A percentile compares a stretch with the other conserved stretches of the same genome.
Conservation (phyloP, 805 yeast genomes). For the Kuraishia borneana region DNA sequence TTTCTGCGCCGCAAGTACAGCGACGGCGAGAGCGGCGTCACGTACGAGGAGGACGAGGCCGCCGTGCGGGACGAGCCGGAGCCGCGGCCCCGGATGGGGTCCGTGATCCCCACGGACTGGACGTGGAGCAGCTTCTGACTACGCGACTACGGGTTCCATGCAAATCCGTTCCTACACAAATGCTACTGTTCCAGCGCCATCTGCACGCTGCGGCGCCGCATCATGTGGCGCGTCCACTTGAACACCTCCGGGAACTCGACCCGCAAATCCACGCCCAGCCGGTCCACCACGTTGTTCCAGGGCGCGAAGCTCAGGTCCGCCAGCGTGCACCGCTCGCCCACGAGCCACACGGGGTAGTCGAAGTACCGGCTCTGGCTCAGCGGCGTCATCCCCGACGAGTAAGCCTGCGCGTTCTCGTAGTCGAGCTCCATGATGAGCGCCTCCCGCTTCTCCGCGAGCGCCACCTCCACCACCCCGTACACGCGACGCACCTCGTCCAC, state of each 20-base stretch:
- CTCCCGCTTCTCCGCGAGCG: conserved; percentile 85
- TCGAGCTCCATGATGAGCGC: conserved; percentile 83
- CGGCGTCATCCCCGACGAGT: conserved; percentile 82
- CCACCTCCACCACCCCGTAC: conserved; percentile 91
- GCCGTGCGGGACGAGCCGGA: neutral
- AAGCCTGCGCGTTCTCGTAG: conserved; percentile 77
- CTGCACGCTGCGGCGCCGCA: conserved; percentile 87
- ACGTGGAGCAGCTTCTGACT: conserved; percentile 5
- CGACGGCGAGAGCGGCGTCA: conserved; percentile 1
- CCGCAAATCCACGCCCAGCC: conserved; percentile 81
- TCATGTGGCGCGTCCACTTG: conserved; percentile 92
- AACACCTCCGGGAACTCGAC: conserved; percentile 90
- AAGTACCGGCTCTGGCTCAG: conserved; percentile 75
- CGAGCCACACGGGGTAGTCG: conserved; percentile 92
- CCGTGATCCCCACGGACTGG: conserved; percentile 4
- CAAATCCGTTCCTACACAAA: too few relatives aligned
- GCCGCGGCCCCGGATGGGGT: neutral
- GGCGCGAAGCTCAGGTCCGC: conserved; percentile 93
- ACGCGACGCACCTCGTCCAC: conserved; percentile 89
- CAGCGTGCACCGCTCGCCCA: conserved; percentile 71
- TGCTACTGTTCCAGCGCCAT: too few relatives aligned
- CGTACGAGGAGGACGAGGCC: neutral
- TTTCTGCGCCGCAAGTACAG: conserved; percentile 1
- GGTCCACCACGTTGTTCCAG: conserved; percentile 92
- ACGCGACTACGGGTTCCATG: too few relatives aligned